Base-by-base conservation (phyloP, 2,329 filamentous ascomycete genomes). In the Verruconis gallopava region DNA sequence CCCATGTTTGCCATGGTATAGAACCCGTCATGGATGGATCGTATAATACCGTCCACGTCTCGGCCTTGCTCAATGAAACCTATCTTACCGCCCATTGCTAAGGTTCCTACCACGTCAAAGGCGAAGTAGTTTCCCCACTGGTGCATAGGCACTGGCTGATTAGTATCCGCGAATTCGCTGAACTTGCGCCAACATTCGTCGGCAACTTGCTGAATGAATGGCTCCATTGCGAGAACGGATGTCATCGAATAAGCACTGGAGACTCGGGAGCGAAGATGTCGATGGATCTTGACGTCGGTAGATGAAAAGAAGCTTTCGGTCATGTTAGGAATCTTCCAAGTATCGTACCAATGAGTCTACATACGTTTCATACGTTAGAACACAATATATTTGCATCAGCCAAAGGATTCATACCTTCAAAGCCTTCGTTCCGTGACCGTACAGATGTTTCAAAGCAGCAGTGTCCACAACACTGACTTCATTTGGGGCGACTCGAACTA, bases 401-500 rank as follows among this genome's bases (percentile, higher is more conserved):
- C 9, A 9, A 30, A 30, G 25, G 25, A 30, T 30, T 9, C 9
- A 9, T n/a, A 30, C 25, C 25, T 30, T 30, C n/a, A 9, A 9
- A 9, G 25, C n/a, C n/a, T n/a, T n/a, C 25, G 25, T 30, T 30
- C 9, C 6, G n/a, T 30, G 25, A 9, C 25, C 25, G n/a, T 30
- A 30, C 9, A 30, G 9, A 9, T 30, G 6, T 9, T 9, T 30
- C 25, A 30, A n/a, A 30, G 25, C 25, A 9, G 6, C 25, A 9
- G 6, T 30, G n/a, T 30, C 25, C 25, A 30, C 25, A 30, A 30
- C 6, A 30, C 25, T 30, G 25, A 56, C 44, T 22, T 52, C 49
- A 15, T 51, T 42, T 1, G 53, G 53, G 2, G 48, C 40, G 18
- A 53, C 32, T 15, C 53, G 49, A 2, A 56, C 49, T 19, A 55